A percentile compares a stretch with the other conserved stretches of the same genome.
phyloP scores from a whole-genome alignment of 345 rosid species.

The Gossypium mustelinum region DNA sequence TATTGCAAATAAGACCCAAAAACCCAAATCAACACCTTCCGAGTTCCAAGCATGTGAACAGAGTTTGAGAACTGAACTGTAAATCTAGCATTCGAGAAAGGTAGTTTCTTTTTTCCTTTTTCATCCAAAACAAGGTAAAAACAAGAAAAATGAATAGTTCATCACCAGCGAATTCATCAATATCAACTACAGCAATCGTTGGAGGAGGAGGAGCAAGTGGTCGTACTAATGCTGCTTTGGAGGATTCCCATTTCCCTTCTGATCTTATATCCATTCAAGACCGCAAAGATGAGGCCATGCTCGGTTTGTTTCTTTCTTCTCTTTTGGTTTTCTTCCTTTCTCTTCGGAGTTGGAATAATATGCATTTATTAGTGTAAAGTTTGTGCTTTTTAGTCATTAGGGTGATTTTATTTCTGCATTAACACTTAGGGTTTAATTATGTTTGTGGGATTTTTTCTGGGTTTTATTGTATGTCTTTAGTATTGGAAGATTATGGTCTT shows the following conservation, averaged over 20 bases:
- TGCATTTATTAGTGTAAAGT: not conserved
- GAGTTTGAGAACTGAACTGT: not conserved
- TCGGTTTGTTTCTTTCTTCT: slow-evolving; percentile 23
- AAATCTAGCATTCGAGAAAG: not conserved
- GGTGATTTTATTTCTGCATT: not conserved
- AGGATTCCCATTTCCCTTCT: slow-evolving; percentile 62
- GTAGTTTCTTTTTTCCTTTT: not conserved
- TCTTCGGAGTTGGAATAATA: not conserved
- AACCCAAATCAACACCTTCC: not conserved
- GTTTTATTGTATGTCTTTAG: not conserved
- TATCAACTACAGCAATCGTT: slow-evolving; percentile 62
- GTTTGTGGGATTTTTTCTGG: not conserved
- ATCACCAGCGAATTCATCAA: slow-evolving; percentile 67
- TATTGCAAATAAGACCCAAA: not conserved
- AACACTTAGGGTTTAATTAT: not conserved
- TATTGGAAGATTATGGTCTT: not conserved
- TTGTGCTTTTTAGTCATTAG: not conserved
- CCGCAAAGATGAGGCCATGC: slow-evolving; percentile 59
- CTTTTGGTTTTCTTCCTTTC: not conserved
- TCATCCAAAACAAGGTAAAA: not conserved
- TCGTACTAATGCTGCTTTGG: slow-evolving; percentile 42
- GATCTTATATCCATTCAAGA: slow-evolving; percentile 63
- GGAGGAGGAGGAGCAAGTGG: slow-evolving; percentile 68
- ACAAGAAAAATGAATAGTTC: slow-evolving; percentile 45
- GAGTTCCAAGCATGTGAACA: not conserved